Conservation (phyloP, 495 filamentous ascomycete genomes). For the Penicillium macrosclerotiorum region DNA sequence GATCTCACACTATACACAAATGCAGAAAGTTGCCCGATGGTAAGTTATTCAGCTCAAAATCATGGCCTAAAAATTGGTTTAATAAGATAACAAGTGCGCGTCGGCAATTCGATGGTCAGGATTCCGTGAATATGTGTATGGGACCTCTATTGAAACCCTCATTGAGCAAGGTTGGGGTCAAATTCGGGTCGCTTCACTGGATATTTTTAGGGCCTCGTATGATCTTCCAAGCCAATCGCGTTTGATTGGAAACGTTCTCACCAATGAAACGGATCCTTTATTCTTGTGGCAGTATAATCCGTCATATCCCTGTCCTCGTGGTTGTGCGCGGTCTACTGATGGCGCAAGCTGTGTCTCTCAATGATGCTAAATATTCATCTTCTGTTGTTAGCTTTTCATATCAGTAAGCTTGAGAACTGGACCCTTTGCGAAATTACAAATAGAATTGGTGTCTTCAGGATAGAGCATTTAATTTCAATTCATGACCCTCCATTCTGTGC, state of each 20-base stretch:
- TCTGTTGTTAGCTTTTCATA: too few relatives aligned
- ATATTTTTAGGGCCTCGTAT: slow-evolving; percentile 44
- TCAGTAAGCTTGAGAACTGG: too few relatives aligned
- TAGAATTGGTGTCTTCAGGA: too few relatives aligned
- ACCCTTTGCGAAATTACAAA: too few relatives aligned
- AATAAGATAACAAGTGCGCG: slow-evolving; percentile 43
- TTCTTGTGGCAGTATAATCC: slow-evolving; percentile 54
- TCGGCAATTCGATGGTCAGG: slow-evolving; percentile 54
- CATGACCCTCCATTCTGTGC: too few relatives aligned
- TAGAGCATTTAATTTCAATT: too few relatives aligned
- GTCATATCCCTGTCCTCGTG: slow-evolving; percentile 39
- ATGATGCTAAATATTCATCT: not conserved
- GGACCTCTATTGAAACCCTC: slow-evolving; percentile 43
- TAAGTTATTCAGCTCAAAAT: too few relatives aligned
- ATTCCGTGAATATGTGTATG: slow-evolving; percentile 54
- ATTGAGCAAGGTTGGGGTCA: slow-evolving; percentile 48
- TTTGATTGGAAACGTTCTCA: slow-evolving; percentile 41
- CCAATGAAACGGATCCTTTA: slow-evolving; percentile 50
- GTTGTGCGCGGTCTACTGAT: slow-evolving; percentile 26
- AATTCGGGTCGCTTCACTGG: slow-evolving; percentile 42
- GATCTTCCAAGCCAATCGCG: slow-evolving; percentile 31
- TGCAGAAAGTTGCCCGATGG: slow-evolving; percentile 56
- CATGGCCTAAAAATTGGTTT: too few relatives aligned
- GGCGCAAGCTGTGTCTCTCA: too few relatives aligned
- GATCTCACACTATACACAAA: slow-evolving; percentile 54